Percentiles rank a stretch among this genome's conserved stretches.
Evolutionary conservation across 192 early-diverging fungal species (phyloP).

Genomic region (Umbelopsis sp.): DNA sequence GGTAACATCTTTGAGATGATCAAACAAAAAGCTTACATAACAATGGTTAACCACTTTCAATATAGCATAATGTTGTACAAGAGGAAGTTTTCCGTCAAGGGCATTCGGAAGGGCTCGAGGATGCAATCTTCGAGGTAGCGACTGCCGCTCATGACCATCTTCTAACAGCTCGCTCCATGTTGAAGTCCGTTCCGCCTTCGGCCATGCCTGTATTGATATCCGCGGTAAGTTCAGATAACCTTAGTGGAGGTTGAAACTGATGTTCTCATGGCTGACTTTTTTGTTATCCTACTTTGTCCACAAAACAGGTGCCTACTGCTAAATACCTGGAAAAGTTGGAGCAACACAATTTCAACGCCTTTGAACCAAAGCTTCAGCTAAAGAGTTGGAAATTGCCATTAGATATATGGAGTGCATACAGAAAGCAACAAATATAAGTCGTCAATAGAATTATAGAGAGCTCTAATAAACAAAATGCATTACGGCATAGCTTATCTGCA

Average conservation of each 20-base stretch:
- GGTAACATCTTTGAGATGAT: conserved; percentile 41
- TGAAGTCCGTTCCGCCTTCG: conserved; percentile 55
- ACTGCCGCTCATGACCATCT: conserved; percentile 80
- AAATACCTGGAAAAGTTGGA: conserved; percentile 79
- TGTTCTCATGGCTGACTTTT: conserved; percentile 18
- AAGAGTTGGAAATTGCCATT: conserved; percentile 67
- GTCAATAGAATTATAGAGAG: not conserved
- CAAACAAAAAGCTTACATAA: too few relatives aligned
- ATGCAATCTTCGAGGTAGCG: conserved; percentile 87
- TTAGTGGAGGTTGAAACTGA: not conserved
- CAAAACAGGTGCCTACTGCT: conserved; percentile 62
- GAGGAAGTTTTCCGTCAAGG: conserved; percentile 71
- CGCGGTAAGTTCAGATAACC: conserved; percentile 48
- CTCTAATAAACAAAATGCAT: too few relatives aligned
- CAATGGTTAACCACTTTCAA: not conserved
- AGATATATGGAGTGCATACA: conserved; percentile 59
- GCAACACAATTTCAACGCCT: conserved; percentile 78
- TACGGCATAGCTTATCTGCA: too few relatives aligned
- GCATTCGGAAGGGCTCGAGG: conserved; percentile 62
- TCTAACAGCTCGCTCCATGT: conserved; percentile 67
- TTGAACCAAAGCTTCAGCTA: conserved; percentile 69
- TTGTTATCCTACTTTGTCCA: not conserved
- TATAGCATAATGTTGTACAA: conserved; percentile 74
- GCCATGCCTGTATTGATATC: conserved; percentile 76
- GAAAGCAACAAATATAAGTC: conserved; percentile 39